Percentiles rank a stretch among this genome's conserved stretches.
Conservation (phyloP, 2,329 filamentous ascomycete genomes). For the Aspergillus sp. region DNA sequence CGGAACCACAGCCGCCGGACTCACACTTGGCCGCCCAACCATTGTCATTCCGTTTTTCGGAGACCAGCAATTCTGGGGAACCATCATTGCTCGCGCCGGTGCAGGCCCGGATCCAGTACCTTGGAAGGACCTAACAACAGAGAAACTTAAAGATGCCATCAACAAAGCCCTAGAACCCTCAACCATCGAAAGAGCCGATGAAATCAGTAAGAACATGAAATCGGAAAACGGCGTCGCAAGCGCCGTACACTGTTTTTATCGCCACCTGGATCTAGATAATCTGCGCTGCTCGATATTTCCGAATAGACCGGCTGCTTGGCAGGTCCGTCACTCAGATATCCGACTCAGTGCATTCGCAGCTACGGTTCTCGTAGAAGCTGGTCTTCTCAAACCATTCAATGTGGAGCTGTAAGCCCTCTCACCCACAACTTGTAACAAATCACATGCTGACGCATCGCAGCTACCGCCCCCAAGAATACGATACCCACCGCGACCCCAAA, state of each 20-base stretch:
- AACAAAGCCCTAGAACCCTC: slow-evolving; percentile 53
- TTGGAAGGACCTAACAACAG: slow-evolving; percentile 59
- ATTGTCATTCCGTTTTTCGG: slow-evolving; percentile 83
- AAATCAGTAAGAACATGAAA: slow-evolving; percentile 59
- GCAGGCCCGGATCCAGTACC: slow-evolving; percentile 66
- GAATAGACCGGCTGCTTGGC: slow-evolving; percentile 65
- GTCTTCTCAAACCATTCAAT: slow-evolving; percentile 60
- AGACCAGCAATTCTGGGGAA: slow-evolving; percentile 77
- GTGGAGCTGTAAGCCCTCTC: slow-evolving; percentile 56
- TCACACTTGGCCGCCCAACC: slow-evolving; percentile 71
- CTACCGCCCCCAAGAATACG: slow-evolving; percentile 56
- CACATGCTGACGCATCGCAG: too few species aligned
- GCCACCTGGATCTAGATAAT: slow-evolving; percentile 59
- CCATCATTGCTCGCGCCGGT: slow-evolving; percentile 65
- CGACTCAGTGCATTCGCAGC: slow-evolving; percentile 67
- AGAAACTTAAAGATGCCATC: slow-evolving; percentile 61
- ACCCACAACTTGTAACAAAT: too few species aligned
- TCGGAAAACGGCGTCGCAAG: slow-evolving; percentile 58
- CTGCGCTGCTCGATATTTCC: slow-evolving; percentile 65
- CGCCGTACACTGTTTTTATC: slow-evolving; percentile 63
- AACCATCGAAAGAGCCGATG: slow-evolving; percentile 50
- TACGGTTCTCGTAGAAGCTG: slow-evolving; percentile 58
- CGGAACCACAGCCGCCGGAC: slow-evolving; percentile 81
- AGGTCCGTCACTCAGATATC: slow-evolving; percentile 60
- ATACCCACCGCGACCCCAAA: slow-evolving; percentile 68